Evolutionary conservation across 345 rosid species (phyloP).

Genomic region (Gynandropsis gynandra): DNA sequence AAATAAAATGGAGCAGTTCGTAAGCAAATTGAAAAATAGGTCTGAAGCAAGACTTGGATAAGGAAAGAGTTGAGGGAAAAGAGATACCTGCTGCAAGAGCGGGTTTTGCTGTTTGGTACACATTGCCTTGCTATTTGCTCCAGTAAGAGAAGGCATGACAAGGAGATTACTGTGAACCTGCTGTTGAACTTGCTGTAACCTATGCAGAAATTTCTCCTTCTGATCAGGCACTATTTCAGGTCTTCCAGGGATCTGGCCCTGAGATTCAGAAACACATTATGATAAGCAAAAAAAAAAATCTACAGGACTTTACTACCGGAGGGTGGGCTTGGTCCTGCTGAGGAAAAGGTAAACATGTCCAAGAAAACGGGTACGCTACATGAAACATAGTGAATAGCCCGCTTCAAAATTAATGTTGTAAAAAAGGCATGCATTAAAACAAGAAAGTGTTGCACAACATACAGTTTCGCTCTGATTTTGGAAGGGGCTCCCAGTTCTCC

Average conservation of each 20-base stretch:
- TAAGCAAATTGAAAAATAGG: not conserved
- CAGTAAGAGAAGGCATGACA: slow-evolving; percentile 47
- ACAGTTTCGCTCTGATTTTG: slow-evolving; percentile 65
- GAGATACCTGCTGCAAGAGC: slow-evolving; percentile 50
- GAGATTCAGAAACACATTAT: not conserved
- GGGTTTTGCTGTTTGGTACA: slow-evolving; percentile 58
- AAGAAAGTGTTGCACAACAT: slow-evolving; percentile 12
- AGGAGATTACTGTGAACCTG: slow-evolving; percentile 52
- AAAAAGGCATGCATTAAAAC: not conserved
- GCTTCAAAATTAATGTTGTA: not conserved
- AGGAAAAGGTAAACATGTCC: not conserved
- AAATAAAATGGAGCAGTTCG: not conserved
- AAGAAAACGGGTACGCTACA: not conserved
- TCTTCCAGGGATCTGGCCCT: slow-evolving; percentile 60
- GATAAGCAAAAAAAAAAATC: not conserved
- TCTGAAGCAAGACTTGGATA: not conserved
- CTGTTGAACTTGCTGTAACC: slow-evolving; percentile 62
- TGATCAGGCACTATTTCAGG: slow-evolving; percentile 71
- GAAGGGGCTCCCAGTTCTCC: slow-evolving; percentile 70
- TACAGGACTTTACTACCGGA: not conserved
- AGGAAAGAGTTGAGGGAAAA: not conserved
- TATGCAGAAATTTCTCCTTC: slow-evolving; percentile 63
- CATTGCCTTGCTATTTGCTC: slow-evolving; percentile 65
- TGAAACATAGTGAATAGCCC: not conserved
- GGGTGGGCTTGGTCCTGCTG: not conserved